These are phyloP conservation scores for Sporormia fimetaria DNA, from an alignment of 495 filamentous ascomycete genomes.

Conservation along the genomic window DNA sequence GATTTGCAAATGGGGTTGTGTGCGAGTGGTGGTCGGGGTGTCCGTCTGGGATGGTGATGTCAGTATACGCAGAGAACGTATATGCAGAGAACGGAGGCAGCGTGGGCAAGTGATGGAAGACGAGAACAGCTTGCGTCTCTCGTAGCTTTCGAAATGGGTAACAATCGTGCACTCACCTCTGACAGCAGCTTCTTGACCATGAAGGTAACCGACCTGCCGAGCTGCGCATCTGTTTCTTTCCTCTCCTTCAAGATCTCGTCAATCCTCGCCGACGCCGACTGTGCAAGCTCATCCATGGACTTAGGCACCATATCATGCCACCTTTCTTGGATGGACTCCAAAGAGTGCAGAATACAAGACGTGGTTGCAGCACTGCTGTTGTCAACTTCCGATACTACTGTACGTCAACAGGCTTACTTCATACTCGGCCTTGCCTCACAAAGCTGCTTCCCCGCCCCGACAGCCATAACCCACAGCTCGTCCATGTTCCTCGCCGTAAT, in stretches of 20 bases:
- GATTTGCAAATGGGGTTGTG: neutral
- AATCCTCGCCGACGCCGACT: neutral
- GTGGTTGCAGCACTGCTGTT: constrained; percentile 4
- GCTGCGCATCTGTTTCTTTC: neutral
- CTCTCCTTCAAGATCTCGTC: constrained; percentile 3
- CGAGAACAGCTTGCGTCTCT: no score
- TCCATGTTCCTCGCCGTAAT: neutral
- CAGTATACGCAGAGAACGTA: no score
- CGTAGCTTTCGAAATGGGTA: no score
- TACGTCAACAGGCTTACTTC: no score
- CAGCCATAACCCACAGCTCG: constrained; percentile 1
- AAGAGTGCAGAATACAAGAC: neutral
- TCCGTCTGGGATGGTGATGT: no score
- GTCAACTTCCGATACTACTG: no score
- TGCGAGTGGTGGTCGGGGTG: no score
- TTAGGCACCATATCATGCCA: constrained; percentile 1
- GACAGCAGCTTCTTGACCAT: neutral
- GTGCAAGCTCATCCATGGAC: no score
- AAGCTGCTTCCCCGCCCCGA: neutral
- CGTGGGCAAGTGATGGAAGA: no score
- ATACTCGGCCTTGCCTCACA: constrained; percentile 3
- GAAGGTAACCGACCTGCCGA: neutral
- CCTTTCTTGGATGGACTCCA: neutral
- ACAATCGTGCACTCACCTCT: neutral
- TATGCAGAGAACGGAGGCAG: no score